Evolutionary conservation across 2,329 filamentous ascomycete species (phyloP), one percentile per base, ranked within the genome.

Genomic region (Leptographium wingfieldii): DNA sequence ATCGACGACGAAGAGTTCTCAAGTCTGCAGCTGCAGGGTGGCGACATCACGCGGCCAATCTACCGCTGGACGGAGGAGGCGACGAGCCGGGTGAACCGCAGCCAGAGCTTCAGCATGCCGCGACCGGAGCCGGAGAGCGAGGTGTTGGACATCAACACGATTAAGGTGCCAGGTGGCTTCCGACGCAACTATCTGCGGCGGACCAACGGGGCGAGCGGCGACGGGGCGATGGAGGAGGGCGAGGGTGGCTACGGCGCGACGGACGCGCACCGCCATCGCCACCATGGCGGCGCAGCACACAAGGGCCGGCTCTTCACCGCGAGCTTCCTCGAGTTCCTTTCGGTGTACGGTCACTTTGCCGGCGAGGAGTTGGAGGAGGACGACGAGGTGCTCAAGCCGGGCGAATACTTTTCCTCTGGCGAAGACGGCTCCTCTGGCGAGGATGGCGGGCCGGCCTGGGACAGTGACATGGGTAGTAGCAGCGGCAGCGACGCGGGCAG

Each of bases 281-380:
- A 54, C 11, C n/a, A n/a, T 16, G 25, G 33, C n/a, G 25, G 19
- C 19, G 48, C 48, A 33, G 38, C 46, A 19, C 56, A 51, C 77
- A 79, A 59, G 82, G 81, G 46, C 83, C 83, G 83, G 63, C 77
- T 95, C 38, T 85, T 96, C 61, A 96, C 94, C 0, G 91, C 82
- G 65, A 99, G 88, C 73, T 99, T 99, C 70, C 82, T 99, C 62
- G 95, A 99, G 71, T 99, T 99, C 68, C 72, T 99, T 57, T 92
- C 90, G 9, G 81, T 99, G 35, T 99, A 96, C 67, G 94, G 94
- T 4, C 94, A 99, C 74, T 99, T 99, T 70, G 94, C 94, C 2
- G 94, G 94, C 73, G 94, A 99, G 73, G 88, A 96, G 69, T 80
- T 99, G 14, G 92, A 96, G 71, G 94, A 99, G 72, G 94, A 97